These are phyloP conservation scores for Fomitopsis pinicola DNA, from an alignment of 1,284 basidiomycete genomes.

Conservation along the genomic window DNA sequence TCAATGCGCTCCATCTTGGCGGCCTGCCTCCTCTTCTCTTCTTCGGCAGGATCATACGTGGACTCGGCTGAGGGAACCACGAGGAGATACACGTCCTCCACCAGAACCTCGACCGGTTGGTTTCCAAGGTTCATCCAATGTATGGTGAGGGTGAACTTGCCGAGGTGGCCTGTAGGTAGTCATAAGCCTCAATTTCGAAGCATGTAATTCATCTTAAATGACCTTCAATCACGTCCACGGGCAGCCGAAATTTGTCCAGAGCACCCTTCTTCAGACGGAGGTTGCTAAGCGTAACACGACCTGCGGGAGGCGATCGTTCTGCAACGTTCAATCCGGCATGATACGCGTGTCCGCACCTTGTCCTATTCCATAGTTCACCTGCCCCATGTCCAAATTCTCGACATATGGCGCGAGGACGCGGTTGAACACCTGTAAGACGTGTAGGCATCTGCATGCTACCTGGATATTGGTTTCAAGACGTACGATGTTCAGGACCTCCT, in stretches of 20 bases:
- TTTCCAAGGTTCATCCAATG: slow-evolving; percentile 95
- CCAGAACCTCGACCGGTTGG: slow-evolving; percentile 87
- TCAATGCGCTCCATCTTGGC: slow-evolving; percentile 87
- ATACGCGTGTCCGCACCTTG: slow-evolving; percentile 52
- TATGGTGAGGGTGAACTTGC: slow-evolving; percentile 89
- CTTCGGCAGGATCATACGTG: slow-evolving; percentile 79
- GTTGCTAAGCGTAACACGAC: slow-evolving; percentile 79
- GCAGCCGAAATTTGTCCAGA: slow-evolving; percentile 93
- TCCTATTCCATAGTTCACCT: slow-evolving; percentile 93
- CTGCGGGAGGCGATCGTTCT: slow-evolving; percentile 35
- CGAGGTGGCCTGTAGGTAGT: slow-evolving; percentile 75
- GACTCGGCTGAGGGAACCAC: slow-evolving; percentile 81
- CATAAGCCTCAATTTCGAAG: background rate
- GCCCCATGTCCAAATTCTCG: slow-evolving; percentile 92
- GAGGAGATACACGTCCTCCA: slow-evolving; percentile 95
- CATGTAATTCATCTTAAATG: background rate
- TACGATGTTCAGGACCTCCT: slow-evolving; percentile 75
- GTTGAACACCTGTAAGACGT: slow-evolving; percentile 69
- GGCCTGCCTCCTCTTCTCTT: slow-evolving; percentile 78
- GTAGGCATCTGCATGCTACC: slow-evolving; percentile 3
- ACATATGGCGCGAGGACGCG: slow-evolving; percentile 94
- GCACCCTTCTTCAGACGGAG: slow-evolving; percentile 91
- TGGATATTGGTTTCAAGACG: slow-evolving; percentile 12
- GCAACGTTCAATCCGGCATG: background rate
- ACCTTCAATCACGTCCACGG: slow-evolving; percentile 96